A percentile compares a stretch with the other conserved stretches of the same genome.
These are phyloP conservation scores for Skeletonema menzelii DNA, from an alignment of 108 stramenopile genomes.

Conservation along the genomic window DNA sequence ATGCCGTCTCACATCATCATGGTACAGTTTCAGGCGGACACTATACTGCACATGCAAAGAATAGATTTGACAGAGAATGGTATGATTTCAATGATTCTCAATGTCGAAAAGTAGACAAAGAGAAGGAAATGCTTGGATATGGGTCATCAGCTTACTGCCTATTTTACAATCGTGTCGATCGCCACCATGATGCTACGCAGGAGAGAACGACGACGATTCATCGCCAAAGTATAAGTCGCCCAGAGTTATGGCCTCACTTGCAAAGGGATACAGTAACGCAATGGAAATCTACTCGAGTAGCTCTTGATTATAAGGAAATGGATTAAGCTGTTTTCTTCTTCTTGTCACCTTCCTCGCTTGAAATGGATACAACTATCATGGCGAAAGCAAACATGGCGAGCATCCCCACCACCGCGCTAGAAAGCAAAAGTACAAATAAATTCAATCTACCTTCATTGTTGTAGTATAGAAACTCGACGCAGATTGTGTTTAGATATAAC, in stretches of 20 bases:
- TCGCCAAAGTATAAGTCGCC: conserved; percentile 70
- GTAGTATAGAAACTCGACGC: neutral
- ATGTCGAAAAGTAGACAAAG: conserved; percentile 39
- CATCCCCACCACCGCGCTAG: neutral
- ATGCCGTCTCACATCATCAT: conserved; percentile 92
- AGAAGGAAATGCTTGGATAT: conserved; percentile 33
- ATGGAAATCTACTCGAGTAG: conserved; percentile 23
- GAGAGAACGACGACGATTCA: conserved; percentile 59
- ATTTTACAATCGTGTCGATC: conserved; percentile 78
- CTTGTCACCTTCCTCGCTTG: too few species aligned
- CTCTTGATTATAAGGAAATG: neutral
- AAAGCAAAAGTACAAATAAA: neutral
- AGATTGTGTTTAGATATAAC: neutral
- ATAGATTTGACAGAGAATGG: conserved; percentile 83
- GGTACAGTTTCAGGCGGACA: conserved; percentile 92
- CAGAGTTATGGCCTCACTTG: conserved; percentile 86
- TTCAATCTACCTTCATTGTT: neutral
- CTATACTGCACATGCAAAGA: conserved; percentile 89
- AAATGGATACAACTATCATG: too few species aligned
- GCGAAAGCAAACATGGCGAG: neutral
- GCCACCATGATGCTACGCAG: conserved; percentile 23
- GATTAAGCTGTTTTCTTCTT: neutral
- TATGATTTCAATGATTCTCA: conserved; percentile 80
- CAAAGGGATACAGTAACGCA: conserved; percentile 45
- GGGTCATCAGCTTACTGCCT: conserved; percentile 64